Base-by-base conservation (phyloP, 2,329 filamentous ascomycete species). In the Hymenoscyphus albidus region DNA sequence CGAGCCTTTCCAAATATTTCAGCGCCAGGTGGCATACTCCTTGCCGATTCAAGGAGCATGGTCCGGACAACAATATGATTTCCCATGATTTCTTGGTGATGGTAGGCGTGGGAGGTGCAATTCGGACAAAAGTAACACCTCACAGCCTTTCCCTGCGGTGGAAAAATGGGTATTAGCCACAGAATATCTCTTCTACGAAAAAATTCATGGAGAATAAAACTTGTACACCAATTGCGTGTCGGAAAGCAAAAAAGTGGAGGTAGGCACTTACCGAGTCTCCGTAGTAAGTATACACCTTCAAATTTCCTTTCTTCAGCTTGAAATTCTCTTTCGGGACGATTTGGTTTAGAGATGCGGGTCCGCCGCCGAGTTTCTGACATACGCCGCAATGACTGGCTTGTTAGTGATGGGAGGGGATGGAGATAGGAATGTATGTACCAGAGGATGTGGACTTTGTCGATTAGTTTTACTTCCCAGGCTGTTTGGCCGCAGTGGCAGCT, bases 311-410 rank as follows among this genome's bases (percentile, higher is more conserved):
- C 61, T 80, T 83, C 76, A 85, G 77, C 64, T 80, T 80, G 68
- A 86, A 76, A 55, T 78, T 76, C 39, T 76, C 74, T 70, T 70
- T 67, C n/a, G 68, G 67, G 39, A 70, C 48, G 32, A 69, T 69
- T 58, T 69, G 67, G 74, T 88, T 88, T 5, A 86, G 85, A 2
- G 80, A 81, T 76, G 90, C 90, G 64, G 82, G 82, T 70, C 85
- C 87, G 73, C 90, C 88, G 58, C 81, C 80, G 48, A 88, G 87
- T 62, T 89, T 83, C 84, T 90, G 89, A 74, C 84, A 86, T 38
- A 82, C 83, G 70, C 82, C 78, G 76, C 84, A 85, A 71, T 85
- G 83, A 78, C 82, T 83, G 63, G 44, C 5, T 27, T 22, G 18
- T 54, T 27, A 54, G 48, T 27, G 18, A 54, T 18, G 48, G 18